phyloP scores from a whole-genome alignment of 257 asterid species.

The Plantago major region DNA sequence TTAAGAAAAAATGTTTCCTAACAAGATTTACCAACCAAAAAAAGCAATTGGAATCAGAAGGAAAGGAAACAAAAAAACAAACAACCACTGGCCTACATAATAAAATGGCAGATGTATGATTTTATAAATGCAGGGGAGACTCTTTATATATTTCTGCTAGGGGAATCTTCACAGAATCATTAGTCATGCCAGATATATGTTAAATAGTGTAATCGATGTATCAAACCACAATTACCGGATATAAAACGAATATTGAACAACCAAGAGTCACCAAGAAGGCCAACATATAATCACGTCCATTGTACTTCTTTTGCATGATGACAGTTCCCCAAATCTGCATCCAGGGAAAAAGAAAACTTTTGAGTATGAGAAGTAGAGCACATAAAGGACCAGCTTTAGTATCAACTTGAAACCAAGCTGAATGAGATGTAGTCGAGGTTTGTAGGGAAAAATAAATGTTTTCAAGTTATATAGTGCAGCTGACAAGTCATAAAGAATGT shows the following conservation, averaged over 20 bases:
- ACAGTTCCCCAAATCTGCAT: conserved; percentile 94
- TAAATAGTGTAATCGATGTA: conserved; percentile 7
- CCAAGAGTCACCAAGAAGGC: conserved; percentile 82
- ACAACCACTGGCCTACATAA: not conserved
- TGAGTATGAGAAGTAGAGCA: conserved; percentile 5
- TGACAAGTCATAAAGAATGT: not conserved
- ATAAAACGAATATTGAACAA: conserved; percentile 86
- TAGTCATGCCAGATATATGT: conserved; percentile 8
- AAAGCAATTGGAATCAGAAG: conserved; percentile 1
- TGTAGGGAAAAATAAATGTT: not conserved
- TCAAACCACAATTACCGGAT: conserved; percentile 48
- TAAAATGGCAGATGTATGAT: not conserved
- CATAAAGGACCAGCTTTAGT: conserved; percentile 8
- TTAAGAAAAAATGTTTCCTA: not conserved
- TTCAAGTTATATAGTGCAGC: not conserved
- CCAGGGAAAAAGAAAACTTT: conserved; percentile 16
- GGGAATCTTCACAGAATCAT: conserved; percentile 6
- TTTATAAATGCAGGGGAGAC: not conserved
- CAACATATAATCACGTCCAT: conserved; percentile 66
- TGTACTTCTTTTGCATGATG: conserved; percentile 96
- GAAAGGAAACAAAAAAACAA: not conserved
- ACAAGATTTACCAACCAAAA: conserved; percentile 6
- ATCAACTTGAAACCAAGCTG: conserved; percentile 13
- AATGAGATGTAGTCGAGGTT: conserved; percentile 1
- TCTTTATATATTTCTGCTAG: conserved; percentile 1